Evolutionary conservation across 106 monocot species (phyloP).

Genomic region (Agapanthus africanus): DNA sequence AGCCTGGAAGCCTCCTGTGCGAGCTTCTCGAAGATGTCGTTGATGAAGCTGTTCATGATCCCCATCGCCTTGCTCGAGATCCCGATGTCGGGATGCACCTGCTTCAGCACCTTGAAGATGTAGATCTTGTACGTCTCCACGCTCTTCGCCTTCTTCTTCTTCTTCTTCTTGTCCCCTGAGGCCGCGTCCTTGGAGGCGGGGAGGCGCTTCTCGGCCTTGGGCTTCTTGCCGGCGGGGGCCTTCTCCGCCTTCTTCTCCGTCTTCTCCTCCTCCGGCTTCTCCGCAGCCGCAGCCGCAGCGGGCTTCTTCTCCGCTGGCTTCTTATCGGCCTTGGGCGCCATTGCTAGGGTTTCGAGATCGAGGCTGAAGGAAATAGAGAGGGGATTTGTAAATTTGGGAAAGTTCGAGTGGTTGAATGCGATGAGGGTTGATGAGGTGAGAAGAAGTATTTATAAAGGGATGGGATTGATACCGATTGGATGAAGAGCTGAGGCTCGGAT

Average conservation of each 20-base stretch:
- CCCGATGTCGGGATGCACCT: slow-evolving; percentile 96
- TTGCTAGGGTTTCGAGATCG: neutral
- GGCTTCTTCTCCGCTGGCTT: no score
- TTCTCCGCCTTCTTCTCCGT: no score
- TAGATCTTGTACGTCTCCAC: slow-evolving; percentile 95
- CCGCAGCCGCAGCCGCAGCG: no score
- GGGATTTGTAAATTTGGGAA: neutral
- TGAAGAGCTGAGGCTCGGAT: neutral
- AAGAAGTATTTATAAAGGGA: no score
- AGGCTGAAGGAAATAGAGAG: neutral
- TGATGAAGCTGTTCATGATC: slow-evolving; percentile 97
- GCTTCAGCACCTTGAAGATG: slow-evolving; percentile 98
- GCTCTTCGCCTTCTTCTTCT: slow-evolving; percentile 41
- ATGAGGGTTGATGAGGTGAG: no score
- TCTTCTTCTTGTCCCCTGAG: no score
- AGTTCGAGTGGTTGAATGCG: no score
- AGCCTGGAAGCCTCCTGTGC: slow-evolving; percentile 61
- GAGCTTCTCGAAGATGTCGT: slow-evolving; percentile 98
- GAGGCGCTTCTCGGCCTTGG: no score
- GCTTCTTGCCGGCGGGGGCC: no score
- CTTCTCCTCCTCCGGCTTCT: no score
- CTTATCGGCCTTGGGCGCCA: no score
- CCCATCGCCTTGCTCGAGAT: slow-evolving; percentile 95
- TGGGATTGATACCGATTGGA: slow-evolving; percentile 1
- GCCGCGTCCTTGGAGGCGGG: no score